phyloP scores from a whole-genome alignment of 164 flowering plant genomes.

The Kingdonia uniflora region DNA sequence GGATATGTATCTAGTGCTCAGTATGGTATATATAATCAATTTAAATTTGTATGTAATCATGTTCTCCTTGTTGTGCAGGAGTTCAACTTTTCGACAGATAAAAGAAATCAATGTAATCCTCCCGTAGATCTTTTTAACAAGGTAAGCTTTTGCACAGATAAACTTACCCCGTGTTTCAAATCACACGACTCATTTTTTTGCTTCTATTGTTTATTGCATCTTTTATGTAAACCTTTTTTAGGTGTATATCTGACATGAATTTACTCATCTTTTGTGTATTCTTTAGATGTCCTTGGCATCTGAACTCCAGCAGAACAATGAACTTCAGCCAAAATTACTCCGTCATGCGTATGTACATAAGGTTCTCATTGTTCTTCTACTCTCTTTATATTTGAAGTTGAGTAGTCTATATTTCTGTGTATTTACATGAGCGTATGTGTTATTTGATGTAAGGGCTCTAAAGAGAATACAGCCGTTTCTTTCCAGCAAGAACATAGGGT shows the following conservation, averaged over 20 bases:
- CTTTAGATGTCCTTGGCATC: constrained; percentile 58
- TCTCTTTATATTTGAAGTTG: neutral
- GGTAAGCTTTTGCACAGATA: constrained; percentile 51
- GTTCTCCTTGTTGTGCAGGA: constrained; percentile 30
- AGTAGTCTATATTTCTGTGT: constrained; percentile 1
- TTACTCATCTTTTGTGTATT: too few relatives aligned
- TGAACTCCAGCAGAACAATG: constrained; percentile 35
- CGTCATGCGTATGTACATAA: constrained; percentile 17
- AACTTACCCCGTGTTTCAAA: too few relatives aligned
- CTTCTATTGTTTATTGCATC: too few relatives aligned
- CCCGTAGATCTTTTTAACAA: constrained; percentile 75
- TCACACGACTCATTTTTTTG: too few relatives aligned
- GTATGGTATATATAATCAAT: neutral
- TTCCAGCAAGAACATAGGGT: constrained; percentile 41
- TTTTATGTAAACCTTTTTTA: too few relatives aligned
- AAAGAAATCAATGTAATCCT: constrained; percentile 44
- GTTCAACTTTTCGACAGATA: constrained; percentile 56
- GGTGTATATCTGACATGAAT: too few relatives aligned
- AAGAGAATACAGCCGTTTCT: constrained; percentile 49
- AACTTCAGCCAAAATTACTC: constrained; percentile 26
- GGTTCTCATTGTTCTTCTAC: constrained; percentile 29
- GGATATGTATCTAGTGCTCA: neutral
- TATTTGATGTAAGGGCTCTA: constrained; percentile 50
- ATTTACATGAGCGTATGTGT: constrained; percentile 8
- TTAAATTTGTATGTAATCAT: neutral